These are phyloP conservation scores for Cyclanthera cordifolia DNA, from an alignment of 306 rosid genomes.

Conservation along the genomic window DNA sequence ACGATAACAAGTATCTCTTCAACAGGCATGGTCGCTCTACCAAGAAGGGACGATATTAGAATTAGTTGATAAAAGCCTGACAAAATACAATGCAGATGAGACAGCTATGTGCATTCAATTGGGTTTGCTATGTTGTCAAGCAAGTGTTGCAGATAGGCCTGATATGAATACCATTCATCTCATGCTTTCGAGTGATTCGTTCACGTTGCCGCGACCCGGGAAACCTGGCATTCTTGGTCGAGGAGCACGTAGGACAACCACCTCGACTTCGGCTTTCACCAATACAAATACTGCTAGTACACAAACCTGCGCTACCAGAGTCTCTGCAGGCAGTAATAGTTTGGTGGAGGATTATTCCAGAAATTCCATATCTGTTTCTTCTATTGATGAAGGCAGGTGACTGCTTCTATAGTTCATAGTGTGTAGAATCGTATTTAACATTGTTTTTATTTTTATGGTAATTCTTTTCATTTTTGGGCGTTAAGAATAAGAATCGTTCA, in stretches of 20 bases:
- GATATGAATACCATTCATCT: conserved; percentile 77
- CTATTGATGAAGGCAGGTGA: conserved; percentile 62
- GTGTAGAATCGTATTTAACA: neutral
- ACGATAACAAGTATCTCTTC: conserved; percentile 11
- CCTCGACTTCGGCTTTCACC: conserved; percentile 38
- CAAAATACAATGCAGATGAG: conserved; percentile 50
- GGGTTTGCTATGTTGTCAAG: conserved; percentile 77
- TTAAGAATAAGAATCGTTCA: neutral
- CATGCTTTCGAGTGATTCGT: conserved; percentile 72
- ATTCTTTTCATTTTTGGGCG: neutral
- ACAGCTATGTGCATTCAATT: conserved; percentile 84
- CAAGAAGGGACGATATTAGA: conserved; percentile 52
- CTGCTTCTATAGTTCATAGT: neutral
- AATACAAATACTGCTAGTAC: conserved; percentile 35
- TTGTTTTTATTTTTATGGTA: neutral
- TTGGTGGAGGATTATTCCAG: conserved; percentile 55
- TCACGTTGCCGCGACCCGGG: conserved; percentile 61
- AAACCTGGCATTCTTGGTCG: conserved; percentile 81
- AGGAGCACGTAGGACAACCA: conserved; percentile 42
- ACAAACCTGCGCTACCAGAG: conserved; percentile 27
- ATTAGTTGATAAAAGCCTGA: conserved; percentile 39
- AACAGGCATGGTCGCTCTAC: conserved; percentile 70
- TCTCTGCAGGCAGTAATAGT: conserved; percentile 49
- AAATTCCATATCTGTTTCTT: conserved; percentile 67
- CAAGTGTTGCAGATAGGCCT: conserved; percentile 47